A percentile compares a stretch with the other conserved stretches of the same genome.
Conservation (phyloP, 257 asterid species). For the Solanum lycopersicoides region DNA sequence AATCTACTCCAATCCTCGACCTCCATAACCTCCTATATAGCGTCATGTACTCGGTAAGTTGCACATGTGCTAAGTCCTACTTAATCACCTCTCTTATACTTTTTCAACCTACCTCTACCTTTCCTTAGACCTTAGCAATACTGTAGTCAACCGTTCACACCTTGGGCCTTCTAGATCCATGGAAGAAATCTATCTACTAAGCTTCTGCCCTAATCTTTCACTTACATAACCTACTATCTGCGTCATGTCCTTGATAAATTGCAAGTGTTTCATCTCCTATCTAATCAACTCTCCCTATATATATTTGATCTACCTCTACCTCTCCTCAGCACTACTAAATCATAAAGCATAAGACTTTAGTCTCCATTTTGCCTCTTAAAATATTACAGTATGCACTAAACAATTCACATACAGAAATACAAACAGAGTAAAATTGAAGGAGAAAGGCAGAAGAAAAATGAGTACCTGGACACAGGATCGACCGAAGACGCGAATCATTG, state of each 20-base stretch:
- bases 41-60: neutral
- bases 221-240: no score
- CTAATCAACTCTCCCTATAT: no score
- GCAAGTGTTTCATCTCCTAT: no score
- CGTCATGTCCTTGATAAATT: no score
- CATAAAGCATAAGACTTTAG: conserved; percentile 29
- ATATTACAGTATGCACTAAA: neutral
- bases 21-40: neutral
- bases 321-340: neutral
- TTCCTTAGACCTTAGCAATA: neutral
- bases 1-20: no score
- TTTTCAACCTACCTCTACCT: neutral
- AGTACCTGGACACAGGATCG: conserved; percentile 59
- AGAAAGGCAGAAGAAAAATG: neutral
- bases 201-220: no score
- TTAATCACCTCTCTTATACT: neutral
- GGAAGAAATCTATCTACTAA: neutral
- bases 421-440: neutral
- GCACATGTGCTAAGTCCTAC: neutral
- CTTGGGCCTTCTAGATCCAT: no score
- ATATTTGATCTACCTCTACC: neutral
- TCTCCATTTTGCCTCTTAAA: neutral
- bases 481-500: conserved; percentile 78
- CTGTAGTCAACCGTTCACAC: neutral
- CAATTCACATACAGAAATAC: neutral